These are phyloP conservation scores for Phytomonas francai DNA, from an alignment of 208 protist genomes.

Conservation along the genomic window DNA sequence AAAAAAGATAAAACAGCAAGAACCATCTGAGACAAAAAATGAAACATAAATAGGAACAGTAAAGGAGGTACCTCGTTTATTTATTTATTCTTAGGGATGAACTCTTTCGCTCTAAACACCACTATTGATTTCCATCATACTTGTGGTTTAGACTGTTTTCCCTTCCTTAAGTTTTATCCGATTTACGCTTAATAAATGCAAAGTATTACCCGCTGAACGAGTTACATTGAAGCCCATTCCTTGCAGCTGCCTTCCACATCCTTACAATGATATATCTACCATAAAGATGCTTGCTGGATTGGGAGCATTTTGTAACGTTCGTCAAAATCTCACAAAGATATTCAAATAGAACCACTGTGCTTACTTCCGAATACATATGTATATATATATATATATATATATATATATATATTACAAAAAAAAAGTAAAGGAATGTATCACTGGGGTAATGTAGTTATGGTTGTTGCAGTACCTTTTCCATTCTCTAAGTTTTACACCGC, in stretches of 20 bases:
- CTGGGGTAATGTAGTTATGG: not conserved
- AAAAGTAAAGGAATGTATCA: slow-evolving; percentile 1
- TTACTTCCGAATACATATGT: not conserved
- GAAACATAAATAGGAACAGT: not conserved
- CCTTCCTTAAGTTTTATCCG: not conserved
- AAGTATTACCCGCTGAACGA: not conserved
- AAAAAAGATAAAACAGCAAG: slow-evolving; percentile 5
- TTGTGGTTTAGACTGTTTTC: not conserved
- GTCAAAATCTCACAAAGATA: not conserved
- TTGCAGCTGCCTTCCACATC: not conserved
- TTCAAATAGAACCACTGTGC: not conserved
- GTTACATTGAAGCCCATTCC: not conserved
- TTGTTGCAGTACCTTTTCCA: not conserved
- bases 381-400: no score
- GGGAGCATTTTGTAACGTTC: not conserved
- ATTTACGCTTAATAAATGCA: not conserved
- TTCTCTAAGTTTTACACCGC: not conserved
- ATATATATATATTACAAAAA: no score
- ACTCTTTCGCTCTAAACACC: not conserved
- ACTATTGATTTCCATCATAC: not conserved
- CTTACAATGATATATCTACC: not conserved
- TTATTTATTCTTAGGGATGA: not conserved
- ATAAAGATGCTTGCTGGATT: not conserved
- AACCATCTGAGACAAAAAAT: not conserved
- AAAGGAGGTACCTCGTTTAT: not conserved